Conservation (phyloP, 495 filamentous ascomycete genomes). For the Trichoderma reesei region DNA sequence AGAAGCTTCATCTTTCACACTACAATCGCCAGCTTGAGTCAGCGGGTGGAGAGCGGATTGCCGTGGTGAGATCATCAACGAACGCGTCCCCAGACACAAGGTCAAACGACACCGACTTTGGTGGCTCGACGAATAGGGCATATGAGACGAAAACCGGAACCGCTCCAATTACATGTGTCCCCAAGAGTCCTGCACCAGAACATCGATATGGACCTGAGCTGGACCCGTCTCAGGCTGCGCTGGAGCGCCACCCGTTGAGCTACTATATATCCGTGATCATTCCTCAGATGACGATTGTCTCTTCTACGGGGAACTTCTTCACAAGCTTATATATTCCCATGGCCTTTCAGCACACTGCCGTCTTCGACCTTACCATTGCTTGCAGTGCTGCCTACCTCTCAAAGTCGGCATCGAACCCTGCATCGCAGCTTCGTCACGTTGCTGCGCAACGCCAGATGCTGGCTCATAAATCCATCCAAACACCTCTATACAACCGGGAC, state of each 20-base stretch:
- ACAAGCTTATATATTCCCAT: background rate
- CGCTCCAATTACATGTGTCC: background rate
- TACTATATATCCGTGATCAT: background rate
- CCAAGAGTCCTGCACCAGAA: background rate
- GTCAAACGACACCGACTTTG: background rate
- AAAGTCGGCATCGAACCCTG: background rate
- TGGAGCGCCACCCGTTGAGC: background rate
- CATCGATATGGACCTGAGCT: background rate
- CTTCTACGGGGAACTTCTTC: background rate
- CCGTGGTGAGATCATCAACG: too few relatives aligned
- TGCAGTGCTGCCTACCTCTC: background rate
- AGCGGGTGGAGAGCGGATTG: too few relatives aligned
- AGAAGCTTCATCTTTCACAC: background rate
- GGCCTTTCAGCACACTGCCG: background rate
- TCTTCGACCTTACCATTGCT: background rate
- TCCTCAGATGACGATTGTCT: background rate
- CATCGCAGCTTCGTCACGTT: background rate
- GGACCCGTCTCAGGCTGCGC: background rate
- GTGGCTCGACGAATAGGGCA: background rate
- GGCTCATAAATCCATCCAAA: background rate
- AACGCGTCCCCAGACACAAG: background rate
- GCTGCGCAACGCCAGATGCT: background rate
- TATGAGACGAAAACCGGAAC: background rate
- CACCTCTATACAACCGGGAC: background rate
- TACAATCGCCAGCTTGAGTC: background rate